Evolutionary conservation across 2,329 filamentous ascomycete genomes (phyloP), one percentile per base, ranked within the genome.

Genomic region (Fusarium sp.): DNA sequence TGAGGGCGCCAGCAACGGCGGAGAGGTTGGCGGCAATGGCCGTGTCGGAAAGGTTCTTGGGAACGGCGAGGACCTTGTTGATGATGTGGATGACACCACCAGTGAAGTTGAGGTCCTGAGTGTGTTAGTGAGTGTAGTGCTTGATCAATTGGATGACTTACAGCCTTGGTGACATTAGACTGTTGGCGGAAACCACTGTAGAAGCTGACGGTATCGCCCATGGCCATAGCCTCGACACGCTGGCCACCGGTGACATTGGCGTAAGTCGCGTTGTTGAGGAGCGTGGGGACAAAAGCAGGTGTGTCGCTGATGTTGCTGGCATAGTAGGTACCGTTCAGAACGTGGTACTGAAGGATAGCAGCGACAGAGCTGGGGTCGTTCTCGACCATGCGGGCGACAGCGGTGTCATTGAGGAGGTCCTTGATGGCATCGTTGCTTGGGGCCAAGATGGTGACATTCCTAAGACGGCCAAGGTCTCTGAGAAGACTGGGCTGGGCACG

Each of bases 261-360:
- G 14, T 84, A 85, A 23, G 80, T 79, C 21, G 80, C 64, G 58
- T 85, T 84, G 25, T 60, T 71, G 60, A 92, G 80, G 12, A 86
- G 59, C 2, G 83, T 85, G 8, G 79, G 79, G 33, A 84, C 73
- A 46, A 84, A 83, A 7, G 77, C 63, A 0, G 81, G 69, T 1
- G 74, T 73, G 4, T 75, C 74, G n/a, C 78, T 80, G 7, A 78
- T 68, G 12, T 76, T 70, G 56, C 84, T 80, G 10, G 77, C 78
- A 31, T 78, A 79, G 27, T 81, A 81, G 1, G 80, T 84, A 37
- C 84, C 85, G 54, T 85, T 83, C 52, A 91, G 80, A 49, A 91
- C 84, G 77, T 91, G 89, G 80, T 91, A 91, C 35, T 83, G 78
- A 10, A 91, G 83, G 41, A 91, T 83, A 29, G 78, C 78, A 27